Conservation (phyloP, 1,284 basidiomycete genomes). For the Taiwanofungus camphoratus region DNA sequence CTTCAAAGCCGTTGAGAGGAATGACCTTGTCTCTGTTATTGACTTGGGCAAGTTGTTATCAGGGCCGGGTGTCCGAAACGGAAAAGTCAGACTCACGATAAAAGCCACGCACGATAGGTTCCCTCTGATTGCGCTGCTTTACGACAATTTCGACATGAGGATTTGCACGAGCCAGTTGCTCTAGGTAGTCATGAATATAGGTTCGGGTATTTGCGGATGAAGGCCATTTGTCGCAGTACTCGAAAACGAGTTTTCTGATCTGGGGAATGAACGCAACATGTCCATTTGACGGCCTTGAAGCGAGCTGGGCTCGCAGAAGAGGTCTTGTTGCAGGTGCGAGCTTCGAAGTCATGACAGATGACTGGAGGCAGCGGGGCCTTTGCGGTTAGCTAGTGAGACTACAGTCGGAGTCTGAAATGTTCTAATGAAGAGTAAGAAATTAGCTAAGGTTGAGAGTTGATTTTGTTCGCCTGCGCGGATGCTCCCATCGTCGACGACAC, state of each 20-base stretch:
- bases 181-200: slow-evolving; percentile 59
- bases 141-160: slow-evolving; percentile 81
- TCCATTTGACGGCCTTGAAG: slow-evolving; percentile 63
- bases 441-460: slow-evolving; percentile 1
- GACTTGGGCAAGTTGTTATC: slow-evolving; percentile 36
- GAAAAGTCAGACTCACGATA: slow-evolving; percentile 45
- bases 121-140: slow-evolving; percentile 63
- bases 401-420: slow-evolving; percentile 19
- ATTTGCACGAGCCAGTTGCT: slow-evolving; percentile 58
- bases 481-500: slow-evolving; percentile 18
- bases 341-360: slow-evolving; percentile 32
- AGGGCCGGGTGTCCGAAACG: neutral
- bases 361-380: neutral
- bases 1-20: slow-evolving; percentile 64
- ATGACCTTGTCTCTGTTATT: slow-evolving; percentile 81
- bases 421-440: slow-evolving; percentile 4
- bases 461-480: slow-evolving; percentile 10
- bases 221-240: slow-evolving; percentile 78
- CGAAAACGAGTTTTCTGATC: slow-evolving; percentile 77
- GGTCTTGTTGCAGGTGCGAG: slow-evolving; percentile 30
- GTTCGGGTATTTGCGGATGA: slow-evolving; percentile 66
- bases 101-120: slow-evolving; percentile 73
- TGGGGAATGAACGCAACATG: slow-evolving; percentile 66
- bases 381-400: slow-evolving; percentile 3
- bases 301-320: slow-evolving; percentile 53